phyloP scores from a whole-genome alignment of 1,284 basidiomycete species.

The Marasmius fiardii region DNA sequence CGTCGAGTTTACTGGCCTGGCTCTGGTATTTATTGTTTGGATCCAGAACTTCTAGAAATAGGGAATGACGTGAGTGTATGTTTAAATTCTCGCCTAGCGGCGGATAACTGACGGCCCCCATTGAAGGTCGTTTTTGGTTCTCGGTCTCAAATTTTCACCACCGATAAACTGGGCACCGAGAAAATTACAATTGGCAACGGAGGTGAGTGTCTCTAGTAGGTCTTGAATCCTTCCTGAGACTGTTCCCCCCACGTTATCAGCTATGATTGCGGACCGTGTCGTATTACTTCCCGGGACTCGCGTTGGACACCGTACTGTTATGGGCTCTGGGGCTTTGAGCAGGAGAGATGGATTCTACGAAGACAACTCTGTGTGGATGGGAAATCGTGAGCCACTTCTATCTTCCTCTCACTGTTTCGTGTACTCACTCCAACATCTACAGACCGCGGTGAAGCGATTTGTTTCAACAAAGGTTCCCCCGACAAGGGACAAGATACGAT shows the following conservation, averaged over 20 bases:
- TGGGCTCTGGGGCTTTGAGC: constrained; percentile 43
- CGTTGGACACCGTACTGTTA: constrained; percentile 37
- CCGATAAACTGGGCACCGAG: constrained; percentile 35
- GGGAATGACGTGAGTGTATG: constrained; percentile 37
- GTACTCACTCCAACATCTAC: neutral
- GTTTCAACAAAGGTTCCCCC: constrained; percentile 27
- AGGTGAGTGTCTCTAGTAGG: neutral
- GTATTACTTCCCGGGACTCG: constrained; percentile 40
- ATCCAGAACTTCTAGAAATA: constrained; percentile 44
- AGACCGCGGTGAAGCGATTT: constrained; percentile 35
- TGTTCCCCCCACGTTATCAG: constrained; percentile 17
- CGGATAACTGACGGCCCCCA: neutral
- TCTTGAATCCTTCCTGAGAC: neutral
- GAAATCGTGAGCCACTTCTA: constrained; percentile 28
- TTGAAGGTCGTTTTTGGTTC: constrained; percentile 40
- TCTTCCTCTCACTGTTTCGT: neutral
- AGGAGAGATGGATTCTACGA: constrained; percentile 35
- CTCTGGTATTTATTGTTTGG: constrained; percentile 39
- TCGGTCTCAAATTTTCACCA: constrained; percentile 40
- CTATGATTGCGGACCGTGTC: constrained; percentile 47
- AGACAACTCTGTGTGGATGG: constrained; percentile 44
- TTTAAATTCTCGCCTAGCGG: neutral
- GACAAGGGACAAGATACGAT: constrained; percentile 27
- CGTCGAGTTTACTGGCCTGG: constrained; percentile 47
- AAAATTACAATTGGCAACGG: constrained; percentile 37